A percentile compares a stretch with the other conserved stretches of the same genome.
Evolutionary conservation across 306 rosid genomes (phyloP).

Genomic region (Glycyrrhiza uralensis): DNA sequence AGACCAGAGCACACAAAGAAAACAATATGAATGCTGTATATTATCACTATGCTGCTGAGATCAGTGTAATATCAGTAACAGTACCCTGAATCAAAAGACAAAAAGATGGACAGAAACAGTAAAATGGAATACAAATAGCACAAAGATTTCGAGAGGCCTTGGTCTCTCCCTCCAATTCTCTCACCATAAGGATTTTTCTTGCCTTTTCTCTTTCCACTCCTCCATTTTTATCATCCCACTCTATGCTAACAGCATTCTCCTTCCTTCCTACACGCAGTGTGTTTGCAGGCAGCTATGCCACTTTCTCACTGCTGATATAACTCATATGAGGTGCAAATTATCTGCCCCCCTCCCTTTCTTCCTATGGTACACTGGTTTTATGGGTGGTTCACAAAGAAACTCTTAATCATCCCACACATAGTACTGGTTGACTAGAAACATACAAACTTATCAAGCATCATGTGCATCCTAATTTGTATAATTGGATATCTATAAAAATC

Average conservation of each 20-base stretch:
- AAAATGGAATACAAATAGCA: not conserved
- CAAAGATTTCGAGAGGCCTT: not conserved
- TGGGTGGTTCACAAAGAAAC: not conserved
- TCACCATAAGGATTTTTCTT: too few species aligned
- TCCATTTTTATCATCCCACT: not conserved
- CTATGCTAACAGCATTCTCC: not conserved
- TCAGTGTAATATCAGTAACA: not conserved
- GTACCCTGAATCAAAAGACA: not conserved
- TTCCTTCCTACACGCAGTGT: not conserved
- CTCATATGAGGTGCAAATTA: not conserved
- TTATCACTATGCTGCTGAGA: not conserved
- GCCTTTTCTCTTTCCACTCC: not conserved
- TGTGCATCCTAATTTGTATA: not conserved
- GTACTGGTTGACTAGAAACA: not conserved
- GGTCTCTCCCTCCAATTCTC: not conserved
- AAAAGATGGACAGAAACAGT: not conserved
- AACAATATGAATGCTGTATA: not conserved
- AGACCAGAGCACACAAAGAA: not conserved
- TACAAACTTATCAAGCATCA: not conserved
- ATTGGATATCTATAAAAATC: not conserved
- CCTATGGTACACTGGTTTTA: not conserved
- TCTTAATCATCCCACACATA: not conserved
- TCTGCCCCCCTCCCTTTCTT: not conserved
- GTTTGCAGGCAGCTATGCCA: not conserved
- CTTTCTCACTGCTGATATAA: not conserved